Evolutionary conservation across 2,329 filamentous ascomycete genomes (phyloP).

Genomic region (Penicillium sp.): DNA sequence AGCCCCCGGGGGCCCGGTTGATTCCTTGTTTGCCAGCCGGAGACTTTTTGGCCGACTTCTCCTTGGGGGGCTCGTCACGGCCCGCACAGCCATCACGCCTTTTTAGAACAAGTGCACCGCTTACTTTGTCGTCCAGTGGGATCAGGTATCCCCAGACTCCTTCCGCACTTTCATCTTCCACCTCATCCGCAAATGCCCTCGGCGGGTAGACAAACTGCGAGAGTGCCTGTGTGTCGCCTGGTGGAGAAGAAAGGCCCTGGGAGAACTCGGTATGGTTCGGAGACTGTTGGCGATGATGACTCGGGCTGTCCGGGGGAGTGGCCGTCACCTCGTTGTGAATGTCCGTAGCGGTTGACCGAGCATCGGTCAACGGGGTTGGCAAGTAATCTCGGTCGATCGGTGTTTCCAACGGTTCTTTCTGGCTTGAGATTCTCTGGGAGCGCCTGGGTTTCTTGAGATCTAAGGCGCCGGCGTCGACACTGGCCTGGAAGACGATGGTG

Average conservation of each 20-base stretch:
- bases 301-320: slow-evolving; percentile 61
- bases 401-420: slow-evolving; percentile 51
- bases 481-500: slow-evolving; percentile 51
- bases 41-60: slow-evolving; percentile 34
- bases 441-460: slow-evolving; percentile 80
- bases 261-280: slow-evolving; percentile 37
- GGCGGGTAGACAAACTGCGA: slow-evolving; percentile 76
- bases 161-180: slow-evolving; percentile 75
- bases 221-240: slow-evolving; percentile 70
- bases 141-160: slow-evolving; percentile 96
- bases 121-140: slow-evolving; percentile 67
- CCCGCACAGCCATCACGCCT: slow-evolving; percentile 65
- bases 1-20: slow-evolving; percentile 68
- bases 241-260: slow-evolving; percentile 56
- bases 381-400: slow-evolving; percentile 64
- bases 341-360: slow-evolving; percentile 58
- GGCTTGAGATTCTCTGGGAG: slow-evolving; percentile 64
- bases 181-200: slow-evolving; percentile 68
- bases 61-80: slow-evolving; percentile 28
- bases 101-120: slow-evolving; percentile 66
- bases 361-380: slow-evolving; percentile 73
- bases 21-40: slow-evolving; percentile 51
- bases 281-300: slow-evolving; percentile 46
- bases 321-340: slow-evolving; percentile 64
- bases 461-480: slow-evolving; percentile 54